These are phyloP conservation scores for Gymnopus androsaceus DNA, from an alignment of 1,284 basidiomycete genomes.

Conservation along the genomic window DNA sequence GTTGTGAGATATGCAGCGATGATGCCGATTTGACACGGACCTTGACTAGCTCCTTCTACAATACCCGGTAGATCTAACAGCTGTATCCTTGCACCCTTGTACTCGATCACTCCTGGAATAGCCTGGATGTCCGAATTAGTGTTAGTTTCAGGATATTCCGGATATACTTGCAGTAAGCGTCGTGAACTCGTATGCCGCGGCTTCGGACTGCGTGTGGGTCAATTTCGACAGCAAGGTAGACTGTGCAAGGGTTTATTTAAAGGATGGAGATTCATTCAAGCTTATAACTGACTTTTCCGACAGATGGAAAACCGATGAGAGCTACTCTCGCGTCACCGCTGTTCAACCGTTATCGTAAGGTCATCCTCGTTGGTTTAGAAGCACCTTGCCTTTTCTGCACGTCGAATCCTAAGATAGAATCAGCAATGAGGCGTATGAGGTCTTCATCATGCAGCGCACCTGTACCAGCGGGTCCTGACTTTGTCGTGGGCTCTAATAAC, in stretches of 20 bases:
- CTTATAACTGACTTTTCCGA: conserved; percentile 69
- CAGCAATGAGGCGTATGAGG: neutral
- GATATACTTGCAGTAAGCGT: conserved; percentile 72
- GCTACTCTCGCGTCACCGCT: conserved; percentile 90
- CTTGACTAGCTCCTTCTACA: conserved; percentile 93
- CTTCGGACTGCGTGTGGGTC: conserved; percentile 87
- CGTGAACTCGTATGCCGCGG: conserved; percentile 96
- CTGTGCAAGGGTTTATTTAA: conserved; percentile 40
- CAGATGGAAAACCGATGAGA: conserved; percentile 92
- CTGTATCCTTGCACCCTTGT: conserved; percentile 91
- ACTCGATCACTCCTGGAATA: conserved; percentile 93
- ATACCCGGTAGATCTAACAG: conserved; percentile 97
- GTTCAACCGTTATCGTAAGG: neutral
- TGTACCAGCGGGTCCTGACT: conserved; percentile 80
- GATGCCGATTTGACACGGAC: conserved; percentile 28
- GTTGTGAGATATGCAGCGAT: neutral
- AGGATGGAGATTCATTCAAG: conserved; percentile 4
- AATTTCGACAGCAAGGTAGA: conserved; percentile 91
- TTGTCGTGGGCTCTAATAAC: conserved; percentile 82
- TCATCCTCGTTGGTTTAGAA: neutral
- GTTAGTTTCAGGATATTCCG: conserved; percentile 1
- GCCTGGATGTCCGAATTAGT: conserved; percentile 48
- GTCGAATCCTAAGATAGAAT: conserved; percentile 66
- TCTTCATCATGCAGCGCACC: neutral
- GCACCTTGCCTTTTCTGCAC: conserved; percentile 76